A percentile compares a stretch with the other conserved stretches of the same genome.
Conservation (phyloP, 371 early-diverging fungal species). For the Mycotypha africana region DNA sequence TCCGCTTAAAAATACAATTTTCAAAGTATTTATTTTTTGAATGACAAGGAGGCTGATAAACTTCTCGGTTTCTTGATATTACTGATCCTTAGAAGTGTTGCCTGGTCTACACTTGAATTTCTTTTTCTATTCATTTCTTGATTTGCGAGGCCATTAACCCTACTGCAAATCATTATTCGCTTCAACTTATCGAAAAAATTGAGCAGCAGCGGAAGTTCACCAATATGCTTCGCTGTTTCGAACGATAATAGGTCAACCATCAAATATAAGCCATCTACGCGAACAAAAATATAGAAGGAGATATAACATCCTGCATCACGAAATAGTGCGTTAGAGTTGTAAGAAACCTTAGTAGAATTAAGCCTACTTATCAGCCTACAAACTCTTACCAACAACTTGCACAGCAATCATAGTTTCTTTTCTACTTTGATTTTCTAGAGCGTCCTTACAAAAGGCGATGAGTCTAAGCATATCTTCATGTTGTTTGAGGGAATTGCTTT, state of each 20-base stretch:
- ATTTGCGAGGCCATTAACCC: conserved; percentile 8
- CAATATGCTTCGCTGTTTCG: conserved; percentile 16
- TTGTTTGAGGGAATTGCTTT: conserved; percentile 6
- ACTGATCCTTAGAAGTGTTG: conserved; percentile 7
- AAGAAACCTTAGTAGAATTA: conserved; percentile 6
- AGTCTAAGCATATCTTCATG: conserved; percentile 3
- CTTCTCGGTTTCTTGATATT: conserved; percentile 13
- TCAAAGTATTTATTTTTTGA: conserved; percentile 15
- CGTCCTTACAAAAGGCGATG: conserved; percentile 8
- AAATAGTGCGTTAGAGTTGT: not conserved
- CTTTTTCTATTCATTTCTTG: conserved; percentile 8
- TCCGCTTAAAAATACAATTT: no score
- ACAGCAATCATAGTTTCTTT: conserved; percentile 24
- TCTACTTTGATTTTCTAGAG: conserved; percentile 3
- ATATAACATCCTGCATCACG: conserved; percentile 17
- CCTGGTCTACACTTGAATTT: conserved; percentile 5
- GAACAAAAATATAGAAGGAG: conserved; percentile 18
- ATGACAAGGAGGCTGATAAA: conserved; percentile 7
- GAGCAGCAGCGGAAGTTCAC: conserved; percentile 13
- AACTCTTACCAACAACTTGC: conserved; percentile 17
- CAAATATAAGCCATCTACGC: conserved; percentile 9
- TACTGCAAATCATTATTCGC: conserved; percentile 16
- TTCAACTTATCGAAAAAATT: conserved; percentile 15
- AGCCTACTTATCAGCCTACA: conserved; percentile 9
- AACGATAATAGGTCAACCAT: conserved; percentile 22